phyloP scores from a whole-genome alignment of 306 rosid species.

The Senna siamea region DNA sequence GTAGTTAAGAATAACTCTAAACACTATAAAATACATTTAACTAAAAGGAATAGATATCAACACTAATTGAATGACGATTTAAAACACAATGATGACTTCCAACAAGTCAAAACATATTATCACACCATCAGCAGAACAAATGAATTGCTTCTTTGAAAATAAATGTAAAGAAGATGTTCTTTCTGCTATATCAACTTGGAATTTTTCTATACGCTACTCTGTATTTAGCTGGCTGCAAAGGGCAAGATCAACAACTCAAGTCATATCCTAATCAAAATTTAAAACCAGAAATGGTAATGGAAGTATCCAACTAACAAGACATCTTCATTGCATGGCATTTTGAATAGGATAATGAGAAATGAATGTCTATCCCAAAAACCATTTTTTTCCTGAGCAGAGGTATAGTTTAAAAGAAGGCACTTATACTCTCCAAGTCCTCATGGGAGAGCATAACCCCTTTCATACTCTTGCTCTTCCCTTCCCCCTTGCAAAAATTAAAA shows the following conservation, averaged over 20 bases:
- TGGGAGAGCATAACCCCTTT: no score
- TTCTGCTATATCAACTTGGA: neutral
- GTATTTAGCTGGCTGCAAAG: conserved; percentile 24
- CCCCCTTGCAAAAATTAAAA: neutral
- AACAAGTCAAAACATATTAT: neutral
- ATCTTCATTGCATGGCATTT: conserved; percentile 15
- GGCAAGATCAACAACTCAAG: neutral
- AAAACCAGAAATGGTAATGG: neutral
- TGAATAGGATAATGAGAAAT: conserved; percentile 11
- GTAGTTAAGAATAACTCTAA: conserved; percentile 34
- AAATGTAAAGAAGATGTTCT: conserved; percentile 13
- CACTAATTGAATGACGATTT: neutral
- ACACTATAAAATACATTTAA: conserved; percentile 30
- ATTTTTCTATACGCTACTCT: conserved; percentile 26
- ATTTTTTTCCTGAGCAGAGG: no score
- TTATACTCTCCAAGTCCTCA: no score
- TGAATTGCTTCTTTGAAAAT: conserved; percentile 4
- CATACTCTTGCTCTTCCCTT: no score
- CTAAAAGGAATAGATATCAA: conserved; percentile 19
- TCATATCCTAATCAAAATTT: conserved; percentile 1
- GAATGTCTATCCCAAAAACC: conserved; percentile 14
- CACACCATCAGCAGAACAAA: neutral
- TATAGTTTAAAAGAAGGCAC: no score
- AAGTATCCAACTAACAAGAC: conserved; percentile 19
- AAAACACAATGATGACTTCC: neutral